Base-by-base conservation (phyloP, 495 filamentous ascomycete species). In the Opeltia flavorubescens region DNA sequence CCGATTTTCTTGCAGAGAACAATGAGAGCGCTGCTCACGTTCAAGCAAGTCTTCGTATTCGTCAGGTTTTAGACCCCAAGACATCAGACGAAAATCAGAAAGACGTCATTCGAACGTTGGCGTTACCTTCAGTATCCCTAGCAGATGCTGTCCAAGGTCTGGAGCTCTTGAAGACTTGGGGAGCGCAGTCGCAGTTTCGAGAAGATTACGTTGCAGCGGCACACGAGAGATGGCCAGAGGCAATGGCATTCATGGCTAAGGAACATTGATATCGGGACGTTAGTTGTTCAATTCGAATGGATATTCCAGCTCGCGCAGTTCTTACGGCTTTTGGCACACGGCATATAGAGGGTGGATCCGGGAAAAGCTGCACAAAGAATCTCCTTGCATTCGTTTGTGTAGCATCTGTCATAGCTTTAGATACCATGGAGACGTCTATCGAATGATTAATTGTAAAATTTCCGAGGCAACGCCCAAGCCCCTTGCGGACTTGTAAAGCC, bases 141-240 rank as follows among this genome's bases (percentile, higher is more conserved):
- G 70, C 77, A 12, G 74, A 85, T 40, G 84, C 82, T 8, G 53
- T 64, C 20, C 64, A 69, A 31, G 83, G 72, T 11, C 59, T 86
- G 26, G 65, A 71, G 4, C 56, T 83, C 24, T 56, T 93, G 26
- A 63, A 61, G 45, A 69, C 74, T 47, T 80, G 82, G 77, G 74
- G 73, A 33, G 67, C 68, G 43, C 70, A 77, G 43, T 57, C 63
- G 29, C 67, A 62, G 25, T 65, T 58, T 15, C 69, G 64, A 50
- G 57, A 75, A 3, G 64, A 65, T 20, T 89, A 86, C 57, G 64
- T 72, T 31, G 61, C 76, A 43, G 76, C 76, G 42, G 83, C 83
- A n/a, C 66, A 66, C 44, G 61, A 68, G 53, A 78, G 76, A 67
- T 93, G 85, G 79, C 79, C 80, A 0, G 74, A 86, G 57, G 79